Conservation (phyloP, 1,139 yeast species). For the Kazachstania sp. region DNA sequence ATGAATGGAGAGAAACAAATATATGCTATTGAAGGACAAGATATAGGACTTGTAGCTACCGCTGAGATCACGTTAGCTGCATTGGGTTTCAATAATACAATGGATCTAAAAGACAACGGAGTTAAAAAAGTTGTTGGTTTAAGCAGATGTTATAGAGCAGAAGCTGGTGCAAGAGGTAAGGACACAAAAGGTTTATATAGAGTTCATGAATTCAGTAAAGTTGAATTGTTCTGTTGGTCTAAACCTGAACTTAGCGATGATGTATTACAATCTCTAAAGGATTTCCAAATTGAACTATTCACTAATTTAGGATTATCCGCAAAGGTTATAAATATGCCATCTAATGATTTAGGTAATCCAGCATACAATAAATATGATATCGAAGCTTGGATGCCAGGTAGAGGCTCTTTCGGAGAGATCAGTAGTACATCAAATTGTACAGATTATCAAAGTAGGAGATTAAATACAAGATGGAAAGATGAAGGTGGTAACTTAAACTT, state of each 20-base stretch:
- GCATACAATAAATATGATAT: slow-evolving; percentile 88
- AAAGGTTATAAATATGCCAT: slow-evolving; percentile 80
- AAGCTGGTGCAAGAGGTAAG: slow-evolving; percentile 93
- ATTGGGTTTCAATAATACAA: slow-evolving; percentile 39
- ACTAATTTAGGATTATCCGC: slow-evolving; percentile 67
- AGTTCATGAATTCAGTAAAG: slow-evolving; percentile 97
- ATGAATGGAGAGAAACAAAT: slow-evolving; percentile 81
- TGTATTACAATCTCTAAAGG: slow-evolving; percentile 53
- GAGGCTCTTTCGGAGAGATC: slow-evolving; percentile 88
- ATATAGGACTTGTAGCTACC: slow-evolving; percentile 77
- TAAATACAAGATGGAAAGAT: slow-evolving; percentile 50
- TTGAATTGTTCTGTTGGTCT: slow-evolving; percentile 82
- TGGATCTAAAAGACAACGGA: slow-evolving; percentile 29
- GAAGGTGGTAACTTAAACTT: slow-evolving; percentile 37
- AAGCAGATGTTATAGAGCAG: slow-evolving; percentile 86
- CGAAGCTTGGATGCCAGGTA: slow-evolving; percentile 98
- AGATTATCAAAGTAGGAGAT: slow-evolving; percentile 81
- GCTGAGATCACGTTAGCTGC: slow-evolving; percentile 96
- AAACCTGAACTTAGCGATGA: slow-evolving; percentile 37
- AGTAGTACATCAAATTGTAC: slow-evolving; percentile 89
- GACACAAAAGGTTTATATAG: slow-evolving; percentile 89
- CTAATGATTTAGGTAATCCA: slow-evolving; percentile 86
- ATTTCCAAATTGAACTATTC: slow-evolving; percentile 59
- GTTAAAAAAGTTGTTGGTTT: slow-evolving; percentile 60
- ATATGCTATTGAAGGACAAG: slow-evolving; percentile 45